phyloP scores from a whole-genome alignment of 2,329 filamentous ascomycete genomes.

The Beauveria medogensis region DNA sequence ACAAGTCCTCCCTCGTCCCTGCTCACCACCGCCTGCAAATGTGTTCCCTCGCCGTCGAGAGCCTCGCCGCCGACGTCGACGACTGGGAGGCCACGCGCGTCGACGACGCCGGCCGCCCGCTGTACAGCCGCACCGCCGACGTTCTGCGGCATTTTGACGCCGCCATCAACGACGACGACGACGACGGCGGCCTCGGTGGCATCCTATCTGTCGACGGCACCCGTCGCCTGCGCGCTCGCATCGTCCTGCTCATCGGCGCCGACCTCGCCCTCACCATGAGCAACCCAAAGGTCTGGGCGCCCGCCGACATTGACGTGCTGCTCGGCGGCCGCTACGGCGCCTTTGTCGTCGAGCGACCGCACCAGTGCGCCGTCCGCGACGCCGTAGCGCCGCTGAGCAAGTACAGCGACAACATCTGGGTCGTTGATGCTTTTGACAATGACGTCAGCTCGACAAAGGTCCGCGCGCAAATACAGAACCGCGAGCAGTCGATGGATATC shows the following conservation, averaged over 20 bases:
- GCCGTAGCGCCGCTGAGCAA: conserved; percentile 72
- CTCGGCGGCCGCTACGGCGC: conserved; percentile 72
- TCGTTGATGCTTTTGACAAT: conserved; percentile 53
- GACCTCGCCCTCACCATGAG: conserved; percentile 70
- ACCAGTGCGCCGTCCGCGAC: conserved; percentile 74
- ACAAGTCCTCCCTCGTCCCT: conserved; percentile 30
- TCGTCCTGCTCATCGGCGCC: conserved; percentile 74
- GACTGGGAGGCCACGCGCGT: conserved; percentile 75
- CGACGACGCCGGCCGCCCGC: conserved; percentile 32
- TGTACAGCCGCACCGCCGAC: conserved; percentile 77
- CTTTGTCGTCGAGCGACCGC: conserved; percentile 80
- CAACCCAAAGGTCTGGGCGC: conserved; percentile 69
- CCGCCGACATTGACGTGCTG: conserved; percentile 80
- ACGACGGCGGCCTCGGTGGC: conserved; percentile 54
- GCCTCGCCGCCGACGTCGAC: conserved; percentile 75
- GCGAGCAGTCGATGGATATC: conserved; percentile 71
- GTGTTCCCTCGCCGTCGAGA: conserved; percentile 73
- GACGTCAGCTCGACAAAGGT: conserved; percentile 80
- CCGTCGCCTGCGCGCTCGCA: conserved; percentile 61
- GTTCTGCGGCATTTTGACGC: conserved; percentile 87
- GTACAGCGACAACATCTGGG: conserved; percentile 79
- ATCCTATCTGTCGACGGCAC: conserved; percentile 61
- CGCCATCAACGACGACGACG: conserved; percentile 60
- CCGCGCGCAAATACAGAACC: conserved; percentile 61
- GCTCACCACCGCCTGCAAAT: conserved; percentile 48